These are phyloP conservation scores for Nemophila menziesii DNA, from an alignment of 257 asterid species.

Conservation along the genomic window DNA sequence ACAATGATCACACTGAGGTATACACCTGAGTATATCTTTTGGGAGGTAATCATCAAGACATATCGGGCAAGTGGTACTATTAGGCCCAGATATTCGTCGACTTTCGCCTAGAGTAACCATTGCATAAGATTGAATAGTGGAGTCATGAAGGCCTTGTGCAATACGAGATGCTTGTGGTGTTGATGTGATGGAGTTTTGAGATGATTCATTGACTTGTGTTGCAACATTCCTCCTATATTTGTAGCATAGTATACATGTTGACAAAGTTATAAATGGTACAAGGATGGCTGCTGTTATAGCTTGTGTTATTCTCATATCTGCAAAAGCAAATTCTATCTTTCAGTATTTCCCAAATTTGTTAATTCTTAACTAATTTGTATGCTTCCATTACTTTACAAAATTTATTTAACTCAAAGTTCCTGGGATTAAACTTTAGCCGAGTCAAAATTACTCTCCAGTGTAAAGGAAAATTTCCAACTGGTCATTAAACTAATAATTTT, in stretches of 20 bases:
- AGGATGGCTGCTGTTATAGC: conserved; percentile 13
- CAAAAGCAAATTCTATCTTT: background rate
- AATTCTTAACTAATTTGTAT: too few species aligned
- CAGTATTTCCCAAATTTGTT: too few species aligned
- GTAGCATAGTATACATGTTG: conserved; percentile 14
- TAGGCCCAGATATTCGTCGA: conserved; percentile 50
- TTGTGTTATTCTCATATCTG: conserved; percentile 9
- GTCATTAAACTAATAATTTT: too few species aligned
- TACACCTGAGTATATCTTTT: conserved; percentile 43
- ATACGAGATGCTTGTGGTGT: conserved; percentile 1
- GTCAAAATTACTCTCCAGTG: too few species aligned
- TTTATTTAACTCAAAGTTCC: too few species aligned
- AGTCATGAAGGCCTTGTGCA: conserved; percentile 38
- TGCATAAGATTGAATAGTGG: conserved; percentile 57
- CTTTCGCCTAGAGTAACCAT: conserved; percentile 57
- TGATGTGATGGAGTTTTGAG: too few species aligned
- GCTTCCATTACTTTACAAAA: too few species aligned
- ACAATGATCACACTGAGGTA: conserved; percentile 67
- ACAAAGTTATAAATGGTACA: conserved; percentile 18
- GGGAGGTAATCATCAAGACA: conserved; percentile 59
- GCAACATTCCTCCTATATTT: conserved; percentile 2
- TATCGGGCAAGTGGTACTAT: conserved; percentile 56
- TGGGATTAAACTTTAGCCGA: too few species aligned
- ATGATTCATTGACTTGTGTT: background rate
- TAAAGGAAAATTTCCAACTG: too few species aligned